Evolutionary conservation across 139 green algal species (phyloP), one percentile per base, ranked within the genome.

Genomic region (Chlamydomonas sp.): DNA sequence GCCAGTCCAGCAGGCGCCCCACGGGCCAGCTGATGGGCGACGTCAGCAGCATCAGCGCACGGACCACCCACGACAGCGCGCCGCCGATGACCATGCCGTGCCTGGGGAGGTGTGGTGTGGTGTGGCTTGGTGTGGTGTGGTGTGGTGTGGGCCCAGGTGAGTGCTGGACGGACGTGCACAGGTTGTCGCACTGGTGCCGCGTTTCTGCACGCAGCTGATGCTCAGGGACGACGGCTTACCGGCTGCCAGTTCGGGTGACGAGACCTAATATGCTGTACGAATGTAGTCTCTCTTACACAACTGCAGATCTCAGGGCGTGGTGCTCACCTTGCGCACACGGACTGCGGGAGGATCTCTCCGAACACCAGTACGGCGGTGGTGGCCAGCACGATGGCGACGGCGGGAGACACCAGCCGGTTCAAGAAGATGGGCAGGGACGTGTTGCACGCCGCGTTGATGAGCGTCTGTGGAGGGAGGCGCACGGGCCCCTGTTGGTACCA

Each of bases 61-160:
- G 90, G 16, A 98, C 96, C 59, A 98, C 90, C 78, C 91, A 96
- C 7, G 94, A 87, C 7, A 91, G 93, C 63, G 95, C 89, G 16
- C 94, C 95, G 20, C 97, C 97, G 17, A 99, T 95, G 12, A 84
- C 85, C 20, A 99, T 94, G 59, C 97, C 97, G 88, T 98, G 90
- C 86, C 89, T 92, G 89, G 31, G 60, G 62, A 88, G 31, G 31
- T 49, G 31, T 49, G 31, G 31, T 49, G 31, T 49, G 31, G 31
- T 49, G 31, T 49, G 31, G 31, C 31, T 49, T 49, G 31, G 31
- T 49, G 31, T 49, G 31, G 31, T 49, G 31, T 49, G 31, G 31
- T 49, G 31, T 49, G 31, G 31, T 49, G 31, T 49, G 31, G 31
- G 31, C 31, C 31, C 31, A 49, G 31, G 31, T 49, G 31, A 49